phyloP scores from a whole-genome alignment of 495 filamentous ascomycete species.

The Xylaria cubensis region DNA sequence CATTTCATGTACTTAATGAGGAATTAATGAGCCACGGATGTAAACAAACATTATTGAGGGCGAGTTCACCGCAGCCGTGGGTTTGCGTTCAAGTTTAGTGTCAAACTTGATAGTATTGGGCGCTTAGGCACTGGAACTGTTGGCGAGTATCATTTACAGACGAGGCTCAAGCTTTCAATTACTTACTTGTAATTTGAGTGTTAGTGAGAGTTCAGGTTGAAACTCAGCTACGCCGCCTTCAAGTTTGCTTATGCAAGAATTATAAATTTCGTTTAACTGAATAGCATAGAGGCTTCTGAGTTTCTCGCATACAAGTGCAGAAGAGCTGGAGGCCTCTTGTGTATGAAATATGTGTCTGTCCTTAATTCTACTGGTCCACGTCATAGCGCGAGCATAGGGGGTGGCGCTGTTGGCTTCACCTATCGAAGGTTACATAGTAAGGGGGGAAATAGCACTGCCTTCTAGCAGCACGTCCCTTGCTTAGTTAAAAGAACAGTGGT shows the following conservation, averaged over 20 bases:
- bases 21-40: not conserved
- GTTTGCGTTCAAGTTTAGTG: not conserved
- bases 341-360: not conserved
- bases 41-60: not conserved
- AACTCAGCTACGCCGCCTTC: not conserved
- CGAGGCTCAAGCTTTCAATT: not conserved
- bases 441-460: not conserved
- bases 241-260: not conserved
- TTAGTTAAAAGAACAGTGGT: not conserved
- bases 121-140: not conserved
- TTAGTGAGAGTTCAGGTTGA: not conserved
- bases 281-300: not conserved
- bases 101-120: not conserved
- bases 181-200: not conserved
- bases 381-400: slow-evolving; percentile 12
- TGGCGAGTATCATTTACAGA: not conserved
- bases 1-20: not conserved
- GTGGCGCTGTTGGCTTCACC: slow-evolving; percentile 15
- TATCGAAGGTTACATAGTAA: not conserved
- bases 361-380: not conserved
- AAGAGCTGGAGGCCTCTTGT: slow-evolving; percentile 19
- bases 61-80: not conserved
- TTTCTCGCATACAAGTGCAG: no score
- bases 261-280: not conserved
- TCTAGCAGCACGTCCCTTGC: not conserved